Evolutionary conservation across 768 basidiomycete species (phyloP).

Genomic region (Mycena venus): DNA sequence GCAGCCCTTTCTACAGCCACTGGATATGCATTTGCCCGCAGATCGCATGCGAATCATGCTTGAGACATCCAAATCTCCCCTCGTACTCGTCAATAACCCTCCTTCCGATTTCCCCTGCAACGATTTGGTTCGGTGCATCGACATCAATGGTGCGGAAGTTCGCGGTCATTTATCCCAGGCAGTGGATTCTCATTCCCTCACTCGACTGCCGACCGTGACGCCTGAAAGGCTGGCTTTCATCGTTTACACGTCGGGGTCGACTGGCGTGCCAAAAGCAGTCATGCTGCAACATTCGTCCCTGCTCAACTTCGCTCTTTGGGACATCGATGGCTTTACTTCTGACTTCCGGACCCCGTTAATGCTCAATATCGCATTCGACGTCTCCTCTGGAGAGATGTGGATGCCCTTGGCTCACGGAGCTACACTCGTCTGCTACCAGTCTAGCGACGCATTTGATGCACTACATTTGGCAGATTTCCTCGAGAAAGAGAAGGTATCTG

Average conservation of each 20-base stretch:
- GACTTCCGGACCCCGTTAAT: constrained; percentile 4
- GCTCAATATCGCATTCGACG: constrained; percentile 2
- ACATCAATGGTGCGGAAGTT: not conserved
- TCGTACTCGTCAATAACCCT: constrained; percentile 4
- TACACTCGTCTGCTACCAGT: constrained; percentile 7
- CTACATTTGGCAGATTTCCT: constrained; percentile 2
- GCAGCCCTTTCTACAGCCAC: constrained; percentile 3
- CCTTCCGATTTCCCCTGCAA: constrained; percentile 1
- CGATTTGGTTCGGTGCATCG: not conserved
- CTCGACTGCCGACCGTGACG: constrained; percentile 2
- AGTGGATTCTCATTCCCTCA: constrained; percentile 1
- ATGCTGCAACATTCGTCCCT: constrained; percentile 4
- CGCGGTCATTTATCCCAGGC: not conserved
- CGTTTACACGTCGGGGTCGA: not conserved
- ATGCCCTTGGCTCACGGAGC: constrained; percentile 2
- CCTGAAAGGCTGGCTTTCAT: constrained; percentile 1
- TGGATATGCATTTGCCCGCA: not conserved
- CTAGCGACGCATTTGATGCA: constrained; percentile 3
- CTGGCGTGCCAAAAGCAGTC: constrained; percentile 2
- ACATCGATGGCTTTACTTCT: not conserved
- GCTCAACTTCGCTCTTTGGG: constrained; percentile 7
- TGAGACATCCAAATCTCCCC: not conserved
- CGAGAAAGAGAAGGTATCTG: constrained; percentile 5
- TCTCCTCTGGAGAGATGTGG: constrained; percentile 1
- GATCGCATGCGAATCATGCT: constrained; percentile 5